These are phyloP conservation scores for Saccharomycopsis olivae DNA, from an alignment of 805 yeast genomes.

Conservation along the genomic window DNA sequence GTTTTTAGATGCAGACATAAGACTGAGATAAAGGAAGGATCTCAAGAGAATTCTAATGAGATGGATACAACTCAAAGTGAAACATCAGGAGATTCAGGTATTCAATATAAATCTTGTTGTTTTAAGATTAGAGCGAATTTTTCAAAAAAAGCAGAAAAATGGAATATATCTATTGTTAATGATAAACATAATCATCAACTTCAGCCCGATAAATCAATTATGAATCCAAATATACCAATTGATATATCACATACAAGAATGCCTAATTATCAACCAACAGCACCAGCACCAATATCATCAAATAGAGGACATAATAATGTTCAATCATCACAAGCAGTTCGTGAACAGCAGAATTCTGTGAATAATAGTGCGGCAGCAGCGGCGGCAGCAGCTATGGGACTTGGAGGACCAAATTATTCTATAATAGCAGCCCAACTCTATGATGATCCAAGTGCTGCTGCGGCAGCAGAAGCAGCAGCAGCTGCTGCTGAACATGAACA, in stretches of 20 bases:
- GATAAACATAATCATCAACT: slow-evolving; percentile 17
- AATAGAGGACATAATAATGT: neutral
- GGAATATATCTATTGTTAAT: slow-evolving; percentile 18
- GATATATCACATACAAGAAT: slow-evolving; percentile 6
- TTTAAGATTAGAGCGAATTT: slow-evolving; percentile 18
- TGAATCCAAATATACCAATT: slow-evolving; percentile 2
- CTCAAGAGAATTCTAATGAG: neutral
- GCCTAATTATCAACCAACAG: neutral
- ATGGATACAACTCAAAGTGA: neutral
- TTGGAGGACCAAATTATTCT: neutral
- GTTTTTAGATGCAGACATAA: slow-evolving; percentile 23
- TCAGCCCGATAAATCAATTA: slow-evolving; percentile 3
- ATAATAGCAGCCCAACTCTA: slow-evolving; percentile 3
- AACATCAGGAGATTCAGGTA: neutral
- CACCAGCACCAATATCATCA: slow-evolving; percentile 1
- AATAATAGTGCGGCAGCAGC: neutral
- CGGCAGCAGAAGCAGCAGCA: slow-evolving; percentile 2
- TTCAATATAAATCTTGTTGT: slow-evolving; percentile 6
- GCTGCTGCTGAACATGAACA: neutral
- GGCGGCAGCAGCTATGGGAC: neutral
- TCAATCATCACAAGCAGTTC: neutral
- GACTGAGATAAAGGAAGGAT: neutral
- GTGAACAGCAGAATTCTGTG: too few species aligned
- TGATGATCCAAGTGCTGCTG: neutral
- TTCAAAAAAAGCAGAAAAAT: slow-evolving; percentile 15